Percentiles rank a stretch among this genome's conserved stretches.
Conservation (phyloP, 495 filamentous ascomycete genomes). For the Evansstolkia leycettana region DNA sequence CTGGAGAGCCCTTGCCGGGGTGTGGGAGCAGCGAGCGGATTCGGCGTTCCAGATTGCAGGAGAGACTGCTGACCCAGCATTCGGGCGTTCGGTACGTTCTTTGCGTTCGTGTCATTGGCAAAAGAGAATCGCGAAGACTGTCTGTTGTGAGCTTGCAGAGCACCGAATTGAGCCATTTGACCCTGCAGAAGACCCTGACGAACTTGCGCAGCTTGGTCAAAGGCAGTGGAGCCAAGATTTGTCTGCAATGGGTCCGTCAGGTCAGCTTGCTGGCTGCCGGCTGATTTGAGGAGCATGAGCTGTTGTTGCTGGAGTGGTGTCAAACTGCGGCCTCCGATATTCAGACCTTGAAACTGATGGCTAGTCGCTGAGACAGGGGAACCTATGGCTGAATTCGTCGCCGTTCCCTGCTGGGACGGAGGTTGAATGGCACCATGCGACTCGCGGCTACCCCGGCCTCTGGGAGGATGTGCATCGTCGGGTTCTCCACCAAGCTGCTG, state of each 20-base stretch:
- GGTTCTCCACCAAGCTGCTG: slow-evolving; percentile 84
- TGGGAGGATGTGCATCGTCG: slow-evolving; percentile 47
- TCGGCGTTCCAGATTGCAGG: slow-evolving; percentile 61
- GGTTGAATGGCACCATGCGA: slow-evolving; percentile 54
- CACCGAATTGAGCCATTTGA: slow-evolving; percentile 36
- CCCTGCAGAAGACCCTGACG: slow-evolving; percentile 48
- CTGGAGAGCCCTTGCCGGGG: slow-evolving; percentile 31
- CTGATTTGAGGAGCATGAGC: slow-evolving; percentile 51
- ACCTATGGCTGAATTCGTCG: slow-evolving; percentile 30
- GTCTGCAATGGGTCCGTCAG: slow-evolving; percentile 48
- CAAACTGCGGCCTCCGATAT: slow-evolving; percentile 55
- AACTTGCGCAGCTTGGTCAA: slow-evolving; percentile 29
- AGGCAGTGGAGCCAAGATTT: slow-evolving; percentile 24
- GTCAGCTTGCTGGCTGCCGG: slow-evolving; percentile 38
- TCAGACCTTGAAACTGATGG: slow-evolving; percentile 40
- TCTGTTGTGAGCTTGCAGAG: slow-evolving; percentile 62
- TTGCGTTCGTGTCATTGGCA: slow-evolving; percentile 67
- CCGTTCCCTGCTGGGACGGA: slow-evolving; percentile 54
- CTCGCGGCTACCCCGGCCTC: slow-evolving; percentile 37
- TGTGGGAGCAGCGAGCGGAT: slow-evolving; percentile 46
- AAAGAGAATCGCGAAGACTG: slow-evolving; percentile 86
- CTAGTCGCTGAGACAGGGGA: slow-evolving; percentile 35
- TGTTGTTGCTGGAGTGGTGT: slow-evolving; percentile 76
- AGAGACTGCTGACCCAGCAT: slow-evolving; percentile 85
- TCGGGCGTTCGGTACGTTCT: slow-evolving; percentile 71